Evolutionary conservation across 306 rosid species (phyloP).

Genomic region (Gastrolobium bilobum): DNA sequence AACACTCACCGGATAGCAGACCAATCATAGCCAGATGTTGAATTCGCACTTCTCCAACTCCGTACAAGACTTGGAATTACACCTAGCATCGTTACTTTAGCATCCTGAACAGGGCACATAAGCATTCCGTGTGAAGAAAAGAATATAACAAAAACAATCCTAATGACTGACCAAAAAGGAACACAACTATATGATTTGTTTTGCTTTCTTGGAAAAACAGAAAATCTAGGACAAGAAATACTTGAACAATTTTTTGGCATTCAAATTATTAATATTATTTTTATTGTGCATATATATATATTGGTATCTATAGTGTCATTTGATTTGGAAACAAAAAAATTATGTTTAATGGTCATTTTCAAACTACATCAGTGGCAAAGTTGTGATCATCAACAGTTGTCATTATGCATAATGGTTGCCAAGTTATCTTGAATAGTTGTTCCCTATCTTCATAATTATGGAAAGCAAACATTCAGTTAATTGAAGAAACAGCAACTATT

Average conservation of each 20-base stretch:
- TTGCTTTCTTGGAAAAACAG: background rate
- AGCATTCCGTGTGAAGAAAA: conserved; percentile 34
- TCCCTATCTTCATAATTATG: background rate
- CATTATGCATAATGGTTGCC: conserved; percentile 18
- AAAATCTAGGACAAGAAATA: conserved; percentile 18
- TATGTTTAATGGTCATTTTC: conserved; percentile 21
- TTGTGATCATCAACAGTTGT: conserved; percentile 8
- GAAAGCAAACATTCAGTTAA: conserved; percentile 33
- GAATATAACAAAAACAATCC: conserved; percentile 1
- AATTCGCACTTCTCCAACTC: conserved; percentile 84
- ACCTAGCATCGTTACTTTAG: conserved; percentile 97
- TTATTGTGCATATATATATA: background rate
- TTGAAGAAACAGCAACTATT: conserved; percentile 11
- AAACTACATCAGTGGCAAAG: conserved; percentile 11
- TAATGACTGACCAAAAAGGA: conserved; percentile 20
- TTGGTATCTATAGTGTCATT: background rate
- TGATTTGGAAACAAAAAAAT: background rate
- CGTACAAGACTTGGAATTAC: conserved; percentile 94
- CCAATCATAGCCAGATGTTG: conserved; percentile 83
- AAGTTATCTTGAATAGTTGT: background rate
- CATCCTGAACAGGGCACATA: conserved; percentile 54
- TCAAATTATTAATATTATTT: background rate
- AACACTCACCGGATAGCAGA: conserved; percentile 82
- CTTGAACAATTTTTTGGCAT: conserved; percentile 7
- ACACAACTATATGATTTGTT: conserved; percentile 13